Conservation (phyloP, 2,329 filamentous ascomycete species). For the Phyllosticta ampelicida region DNA sequence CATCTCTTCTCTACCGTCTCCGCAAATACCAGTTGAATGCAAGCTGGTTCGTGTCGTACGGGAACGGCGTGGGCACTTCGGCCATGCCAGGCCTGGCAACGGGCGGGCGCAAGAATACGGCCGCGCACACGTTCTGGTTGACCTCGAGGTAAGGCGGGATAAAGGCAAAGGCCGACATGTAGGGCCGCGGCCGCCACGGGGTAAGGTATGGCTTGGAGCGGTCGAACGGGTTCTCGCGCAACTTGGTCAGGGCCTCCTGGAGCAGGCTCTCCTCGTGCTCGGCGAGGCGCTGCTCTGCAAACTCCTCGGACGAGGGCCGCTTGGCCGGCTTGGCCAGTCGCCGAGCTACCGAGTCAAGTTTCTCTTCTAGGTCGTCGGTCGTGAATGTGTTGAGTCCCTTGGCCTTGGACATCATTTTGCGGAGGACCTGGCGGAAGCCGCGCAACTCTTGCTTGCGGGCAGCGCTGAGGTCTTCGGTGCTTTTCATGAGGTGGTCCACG, state of each 20-base stretch:
- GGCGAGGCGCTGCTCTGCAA: constrained; percentile 22
- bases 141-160: constrained; percentile 94
- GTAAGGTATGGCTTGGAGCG: constrained; percentile 73
- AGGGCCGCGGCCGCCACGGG: constrained; percentile 78
- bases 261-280: constrained; percentile 49
- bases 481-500: constrained; percentile 49
- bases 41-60: constrained; percentile 57
- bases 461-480: constrained; percentile 46
- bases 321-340: constrained; percentile 12
- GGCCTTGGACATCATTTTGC: constrained; percentile 50
- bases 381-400: constrained; percentile 24
- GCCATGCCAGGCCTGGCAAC: constrained; percentile 72
- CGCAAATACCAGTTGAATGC: constrained; percentile 92
- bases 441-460: constrained; percentile 69
- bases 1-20: constrained; percentile 47
- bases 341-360: constrained; percentile 36
- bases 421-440: constrained; percentile 56
- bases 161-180: constrained; percentile 87
- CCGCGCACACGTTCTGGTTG: constrained; percentile 92
- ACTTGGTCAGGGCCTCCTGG: constrained; percentile 45
- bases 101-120: constrained; percentile 88
- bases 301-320: not conserved
- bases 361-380: constrained; percentile 29
- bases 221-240: constrained; percentile 65
- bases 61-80: constrained; percentile 69